Conservation (phyloP, 1,284 basidiomycete species). For the Exobasidium rhododendri region DNA sequence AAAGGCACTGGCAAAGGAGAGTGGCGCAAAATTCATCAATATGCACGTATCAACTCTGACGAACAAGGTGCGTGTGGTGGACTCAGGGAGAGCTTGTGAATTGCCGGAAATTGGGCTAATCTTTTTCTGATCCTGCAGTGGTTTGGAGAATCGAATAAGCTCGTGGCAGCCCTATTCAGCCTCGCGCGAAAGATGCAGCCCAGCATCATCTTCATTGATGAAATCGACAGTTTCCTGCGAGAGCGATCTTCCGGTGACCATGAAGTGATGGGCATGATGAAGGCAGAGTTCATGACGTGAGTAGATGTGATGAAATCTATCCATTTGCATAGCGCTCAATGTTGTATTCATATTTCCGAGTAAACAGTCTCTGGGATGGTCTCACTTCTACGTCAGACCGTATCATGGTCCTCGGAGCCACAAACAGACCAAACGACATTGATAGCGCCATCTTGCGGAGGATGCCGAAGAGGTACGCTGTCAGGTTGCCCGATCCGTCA, state of each 20-base stretch:
- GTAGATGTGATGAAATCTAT: slow-evolving; percentile 42
- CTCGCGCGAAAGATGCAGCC: slow-evolving; percentile 73
- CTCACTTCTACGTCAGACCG: slow-evolving; percentile 74
- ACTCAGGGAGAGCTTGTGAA: slow-evolving; percentile 18
- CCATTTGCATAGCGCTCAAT: slow-evolving; percentile 56
- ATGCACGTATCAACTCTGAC: slow-evolving; percentile 60
- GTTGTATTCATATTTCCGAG: neutral
- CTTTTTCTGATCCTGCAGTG: too few species aligned
- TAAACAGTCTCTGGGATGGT: slow-evolving; percentile 77
- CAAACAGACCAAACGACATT: slow-evolving; percentile 91
- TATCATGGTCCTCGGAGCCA: slow-evolving; percentile 91
- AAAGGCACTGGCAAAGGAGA: slow-evolving; percentile 67
- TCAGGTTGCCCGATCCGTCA: slow-evolving; percentile 74
- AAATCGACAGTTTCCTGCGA: slow-evolving; percentile 83
- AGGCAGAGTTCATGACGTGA: slow-evolving; percentile 98
- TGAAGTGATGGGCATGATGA: slow-evolving; percentile 98
- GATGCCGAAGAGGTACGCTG: slow-evolving; percentile 96
- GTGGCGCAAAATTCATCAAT: slow-evolving; percentile 81
- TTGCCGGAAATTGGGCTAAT: neutral
- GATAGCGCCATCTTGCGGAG: slow-evolving; percentile 90
- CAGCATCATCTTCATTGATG: slow-evolving; percentile 76
- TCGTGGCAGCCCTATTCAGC: slow-evolving; percentile 74
- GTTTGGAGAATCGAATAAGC: slow-evolving; percentile 98
- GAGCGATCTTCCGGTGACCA: slow-evolving; percentile 84
- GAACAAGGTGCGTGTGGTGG: slow-evolving; percentile 44